These are phyloP conservation scores for Colletotrichum karsti DNA, from an alignment of 2,329 filamentous ascomycete species.

Conservation along the genomic window DNA sequence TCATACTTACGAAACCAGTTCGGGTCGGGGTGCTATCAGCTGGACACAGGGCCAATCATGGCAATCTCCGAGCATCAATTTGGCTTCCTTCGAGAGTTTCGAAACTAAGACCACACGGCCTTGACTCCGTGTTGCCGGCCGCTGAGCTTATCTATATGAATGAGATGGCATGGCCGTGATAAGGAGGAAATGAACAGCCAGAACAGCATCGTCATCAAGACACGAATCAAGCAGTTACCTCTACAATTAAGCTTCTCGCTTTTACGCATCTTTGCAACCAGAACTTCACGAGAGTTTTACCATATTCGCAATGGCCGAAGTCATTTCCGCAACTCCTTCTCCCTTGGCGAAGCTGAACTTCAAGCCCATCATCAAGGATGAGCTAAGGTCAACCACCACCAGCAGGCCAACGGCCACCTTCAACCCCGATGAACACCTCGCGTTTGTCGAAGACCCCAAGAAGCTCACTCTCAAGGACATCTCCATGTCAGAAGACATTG, in stretches of 20 bases:
- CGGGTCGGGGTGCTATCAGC: not conserved
- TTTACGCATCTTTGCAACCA: not conserved
- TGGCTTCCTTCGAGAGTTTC: not conserved
- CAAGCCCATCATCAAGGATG: not conserved
- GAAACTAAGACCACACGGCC: not conserved
- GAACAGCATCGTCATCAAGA: no score
- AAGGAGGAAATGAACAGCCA: no score
- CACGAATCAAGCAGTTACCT: not conserved
- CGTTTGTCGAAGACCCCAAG: conserved; percentile 57
- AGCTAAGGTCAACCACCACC: not conserved
- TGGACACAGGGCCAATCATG: not conserved
- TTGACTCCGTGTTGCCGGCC: not conserved
- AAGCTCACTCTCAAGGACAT: conserved; percentile 70
- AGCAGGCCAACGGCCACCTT: conserved; percentile 45
- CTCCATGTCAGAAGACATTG: conserved; percentile 59
- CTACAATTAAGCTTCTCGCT: not conserved
- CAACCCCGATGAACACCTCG: conserved; percentile 62
- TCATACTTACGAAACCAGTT: not conserved
- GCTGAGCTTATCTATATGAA: not conserved
- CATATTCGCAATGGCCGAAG: not conserved
- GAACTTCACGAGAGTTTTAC: no score
- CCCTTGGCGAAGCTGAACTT: not conserved
- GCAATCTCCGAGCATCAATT: not conserved
- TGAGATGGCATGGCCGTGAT: not conserved
- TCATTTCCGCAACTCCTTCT: not conserved